Evolutionary conservation across 202 grass and related monocot genomes (phyloP), one percentile per base, ranked within the genome.

Genomic region (Eragrostis tef): DNA sequence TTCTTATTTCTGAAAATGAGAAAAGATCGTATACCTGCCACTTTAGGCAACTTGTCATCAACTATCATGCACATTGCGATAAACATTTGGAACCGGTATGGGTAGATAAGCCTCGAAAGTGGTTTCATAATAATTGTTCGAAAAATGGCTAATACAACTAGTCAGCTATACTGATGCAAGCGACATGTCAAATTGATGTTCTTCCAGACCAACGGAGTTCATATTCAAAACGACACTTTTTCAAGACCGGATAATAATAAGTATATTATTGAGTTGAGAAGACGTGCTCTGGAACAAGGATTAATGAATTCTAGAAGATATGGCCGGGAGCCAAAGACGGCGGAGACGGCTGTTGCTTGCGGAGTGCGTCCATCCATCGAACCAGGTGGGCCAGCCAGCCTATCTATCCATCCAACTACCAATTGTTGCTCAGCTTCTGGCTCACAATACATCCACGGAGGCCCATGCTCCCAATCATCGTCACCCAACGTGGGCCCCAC

Each of bases 351-450:
- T 45, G 67, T 73, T 48, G 79, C 66, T 72, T 71, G 85, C 73
- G 13, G 34, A 73, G 24, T 34, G 21, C 25, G 21, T 27, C 0
- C 4, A 27, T 27, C 0, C 4, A 27, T 63, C 64, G 66, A 43
- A 31, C 29, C 61, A 88, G 54, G 86, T 84, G 86, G 81, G 81
- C 81, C 75, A 78, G 57, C 8, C 65, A 88, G 62, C 29, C 75
- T 62, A 83, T 79, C 70, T 45, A 80, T 83, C 79, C 49, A 64
- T 31, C 46, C 25, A 19, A 8, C 82, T 9, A 39, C 74, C 80
- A 41, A 56, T 67, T 24, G 42, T 21, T 15, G 11, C 31, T 8
- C 29, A 7, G 42, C 43, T 29, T 58, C 41, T 62, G 61, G 51
- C 75, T 70, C 62, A 74, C 81, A 64, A 75, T 56, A 50, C 47